These are phyloP conservation scores for Lasiodiplodia sp. DNA, from an alignment of 2,329 filamentous ascomycete species.

Conservation along the genomic window DNA sequence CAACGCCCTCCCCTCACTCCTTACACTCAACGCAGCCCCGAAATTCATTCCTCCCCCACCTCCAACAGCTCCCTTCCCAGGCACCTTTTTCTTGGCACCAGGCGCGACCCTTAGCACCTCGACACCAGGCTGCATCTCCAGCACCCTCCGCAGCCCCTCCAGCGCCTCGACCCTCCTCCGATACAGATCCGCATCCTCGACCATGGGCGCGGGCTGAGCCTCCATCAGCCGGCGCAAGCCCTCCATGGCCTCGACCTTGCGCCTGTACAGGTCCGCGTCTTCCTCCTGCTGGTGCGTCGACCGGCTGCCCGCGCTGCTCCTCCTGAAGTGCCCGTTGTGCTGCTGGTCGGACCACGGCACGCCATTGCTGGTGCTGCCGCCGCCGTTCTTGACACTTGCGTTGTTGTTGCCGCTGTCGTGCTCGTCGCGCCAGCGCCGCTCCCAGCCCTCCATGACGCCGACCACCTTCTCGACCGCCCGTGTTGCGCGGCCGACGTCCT, in stretches of 20 bases:
- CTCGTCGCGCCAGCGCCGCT: neutral
- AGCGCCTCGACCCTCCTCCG: constrained; percentile 26
- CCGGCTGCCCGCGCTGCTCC: neutral
- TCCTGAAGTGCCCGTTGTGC: neutral
- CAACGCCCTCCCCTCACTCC: constrained; percentile 17
- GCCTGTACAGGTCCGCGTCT: constrained; percentile 24
- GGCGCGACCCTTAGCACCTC: neutral
- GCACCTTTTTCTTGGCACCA: neutral
- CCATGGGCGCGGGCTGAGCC: constrained; percentile 17
- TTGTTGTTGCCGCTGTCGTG: neutral
- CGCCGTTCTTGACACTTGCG: neutral
- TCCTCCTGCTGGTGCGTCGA: neutral
- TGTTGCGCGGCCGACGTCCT: neutral
- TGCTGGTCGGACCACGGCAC: neutral
- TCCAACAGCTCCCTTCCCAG: neutral
- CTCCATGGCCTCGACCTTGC: constrained; percentile 31
- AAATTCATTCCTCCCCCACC: neutral
- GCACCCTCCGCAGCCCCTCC: constrained; percentile 27
- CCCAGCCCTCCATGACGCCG: neutral
- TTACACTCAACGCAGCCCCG: constrained; percentile 3
- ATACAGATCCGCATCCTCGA: constrained; percentile 24
- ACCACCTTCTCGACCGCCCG: neutral
- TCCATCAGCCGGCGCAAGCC: constrained; percentile 19
- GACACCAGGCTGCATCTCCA: constrained; percentile 21
- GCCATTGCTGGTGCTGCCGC: neutral